A percentile compares a stretch with the other conserved stretches of the same genome.
phyloP scores from a whole-genome alignment of 2,329 filamentous ascomycete species.

The Coniochaeta pulveracea region DNA sequence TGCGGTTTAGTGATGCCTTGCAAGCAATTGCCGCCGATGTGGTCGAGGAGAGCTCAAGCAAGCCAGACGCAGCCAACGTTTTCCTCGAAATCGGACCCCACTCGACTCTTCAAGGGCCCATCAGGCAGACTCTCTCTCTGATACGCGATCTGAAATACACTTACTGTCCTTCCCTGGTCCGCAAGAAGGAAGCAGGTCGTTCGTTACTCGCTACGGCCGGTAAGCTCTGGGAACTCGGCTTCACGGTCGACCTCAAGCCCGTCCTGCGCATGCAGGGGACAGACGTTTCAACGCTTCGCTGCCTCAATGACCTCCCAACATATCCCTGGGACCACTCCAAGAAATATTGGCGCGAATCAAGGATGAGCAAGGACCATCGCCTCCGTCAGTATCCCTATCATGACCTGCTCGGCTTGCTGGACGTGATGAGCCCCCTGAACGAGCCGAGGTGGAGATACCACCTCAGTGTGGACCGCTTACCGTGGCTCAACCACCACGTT shows the following conservation, averaged over 20 bases:
- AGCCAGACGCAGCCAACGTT: conserved; percentile 8
- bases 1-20: not conserved
- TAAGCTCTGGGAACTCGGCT: not conserved
- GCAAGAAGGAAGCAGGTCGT: not conserved
- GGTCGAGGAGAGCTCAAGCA: conserved; percentile 3
- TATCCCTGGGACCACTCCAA: conserved; percentile 25
- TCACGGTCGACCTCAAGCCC: not conserved
- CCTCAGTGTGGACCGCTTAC: conserved; percentile 11
- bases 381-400: conserved; percentile 19
- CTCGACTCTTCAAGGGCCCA: conserved; percentile 12
- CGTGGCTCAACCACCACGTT: conserved; percentile 21
- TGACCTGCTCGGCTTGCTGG: conserved; percentile 24
- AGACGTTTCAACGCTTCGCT: not conserved
- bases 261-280: not conserved
- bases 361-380: conserved; percentile 16
- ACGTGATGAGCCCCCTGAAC: conserved; percentile 8
- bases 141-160: not conserved
- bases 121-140: conserved; percentile 4
- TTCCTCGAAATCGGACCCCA: conserved; percentile 16
- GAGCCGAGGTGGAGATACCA: conserved; percentile 17
- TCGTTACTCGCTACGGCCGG: conserved; percentile 6
- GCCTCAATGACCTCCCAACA: conserved; percentile 17
- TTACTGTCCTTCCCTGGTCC: not conserved
- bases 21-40: conserved; percentile 5
- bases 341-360: conserved; percentile 21